These are phyloP conservation scores for Penicillium sp. DNA, from an alignment of 2,329 filamentous ascomycete species.

Conservation along the genomic window DNA sequence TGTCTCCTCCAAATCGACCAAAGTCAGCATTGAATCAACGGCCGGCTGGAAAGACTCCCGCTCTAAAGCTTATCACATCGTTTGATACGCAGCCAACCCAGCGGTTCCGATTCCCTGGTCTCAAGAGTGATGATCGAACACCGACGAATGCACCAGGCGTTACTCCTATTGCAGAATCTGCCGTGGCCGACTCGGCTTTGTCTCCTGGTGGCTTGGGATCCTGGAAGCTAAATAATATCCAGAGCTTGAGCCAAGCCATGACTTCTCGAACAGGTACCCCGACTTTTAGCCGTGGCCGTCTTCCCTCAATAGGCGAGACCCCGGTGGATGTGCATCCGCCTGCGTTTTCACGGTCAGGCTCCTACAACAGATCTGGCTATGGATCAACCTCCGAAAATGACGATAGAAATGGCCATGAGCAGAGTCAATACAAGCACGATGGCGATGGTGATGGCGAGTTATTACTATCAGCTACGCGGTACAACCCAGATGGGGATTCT, in stretches of 20 bases:
- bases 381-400: constrained; percentile 47
- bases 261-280: constrained; percentile 61
- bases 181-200: constrained; percentile 54
- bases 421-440: constrained; percentile 29
- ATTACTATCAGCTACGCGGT: constrained; percentile 44
- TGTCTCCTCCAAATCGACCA: constrained; percentile 24
- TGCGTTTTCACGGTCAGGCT: constrained; percentile 38
- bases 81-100: constrained; percentile 55
- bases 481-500: constrained; percentile 40
- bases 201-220: constrained; percentile 66
- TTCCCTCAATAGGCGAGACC: constrained; percentile 73
- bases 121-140: constrained; percentile 57
- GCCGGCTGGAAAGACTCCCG: constrained; percentile 69
- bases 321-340: constrained; percentile 50
- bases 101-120: constrained; percentile 61
- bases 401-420: constrained; percentile 24
- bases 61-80: constrained; percentile 85
- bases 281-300: constrained; percentile 58
- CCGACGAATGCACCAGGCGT: constrained; percentile 72
- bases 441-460: constrained; percentile 36
- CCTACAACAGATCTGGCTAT: constrained; percentile 44
- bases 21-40: constrained; percentile 52
- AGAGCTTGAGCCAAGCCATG: constrained; percentile 64
- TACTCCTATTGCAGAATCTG: constrained; percentile 81
- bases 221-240: constrained; percentile 54